Percentiles rank a stretch among this genome's conserved stretches.
phyloP scores from a whole-genome alignment of 164 flowering plant genomes.

The Houttuynia cordata region DNA sequence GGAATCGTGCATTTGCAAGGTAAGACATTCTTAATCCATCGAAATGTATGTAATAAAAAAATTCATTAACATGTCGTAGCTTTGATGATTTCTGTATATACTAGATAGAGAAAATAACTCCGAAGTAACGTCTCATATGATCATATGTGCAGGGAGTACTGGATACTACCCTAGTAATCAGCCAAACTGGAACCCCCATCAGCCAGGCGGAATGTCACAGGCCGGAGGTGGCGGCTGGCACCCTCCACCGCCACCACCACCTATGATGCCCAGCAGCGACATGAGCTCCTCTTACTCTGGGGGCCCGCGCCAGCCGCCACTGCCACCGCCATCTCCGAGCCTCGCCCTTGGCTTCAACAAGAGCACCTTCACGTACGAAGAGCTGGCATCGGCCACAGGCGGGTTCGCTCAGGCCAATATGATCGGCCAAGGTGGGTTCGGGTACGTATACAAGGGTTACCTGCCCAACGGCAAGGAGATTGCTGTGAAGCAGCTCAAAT shows the following conservation, averaged over 20 bases:
- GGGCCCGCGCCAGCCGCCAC: conserved; percentile 22
- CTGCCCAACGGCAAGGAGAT: conserved; percentile 71
- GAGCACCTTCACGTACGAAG: conserved; percentile 61
- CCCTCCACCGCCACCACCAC: conserved; percentile 24
- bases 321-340: conserved; percentile 51
- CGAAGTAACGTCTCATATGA: no score
- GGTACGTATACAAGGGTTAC: conserved; percentile 75
- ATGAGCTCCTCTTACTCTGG: conserved; percentile 39
- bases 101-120: no score
- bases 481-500: conserved; percentile 75
- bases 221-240: conserved; percentile 12
- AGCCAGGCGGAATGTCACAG: conserved; percentile 13
- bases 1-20: no score
- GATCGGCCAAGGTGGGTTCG: conserved; percentile 87
- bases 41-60: no score
- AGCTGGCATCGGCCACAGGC: conserved; percentile 54
- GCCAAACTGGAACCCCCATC: conserved; percentile 14
- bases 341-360: conserved; percentile 47
- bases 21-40: no score
- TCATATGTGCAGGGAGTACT: neutral
- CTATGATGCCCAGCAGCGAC: conserved; percentile 27
- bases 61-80: no score
- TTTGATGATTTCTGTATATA: no score
- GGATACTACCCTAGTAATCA: neutral
- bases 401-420: conserved; percentile 50